Conservation (phyloP, 2,329 filamentous ascomycete species). For the Paraphoma sp. region DNA sequence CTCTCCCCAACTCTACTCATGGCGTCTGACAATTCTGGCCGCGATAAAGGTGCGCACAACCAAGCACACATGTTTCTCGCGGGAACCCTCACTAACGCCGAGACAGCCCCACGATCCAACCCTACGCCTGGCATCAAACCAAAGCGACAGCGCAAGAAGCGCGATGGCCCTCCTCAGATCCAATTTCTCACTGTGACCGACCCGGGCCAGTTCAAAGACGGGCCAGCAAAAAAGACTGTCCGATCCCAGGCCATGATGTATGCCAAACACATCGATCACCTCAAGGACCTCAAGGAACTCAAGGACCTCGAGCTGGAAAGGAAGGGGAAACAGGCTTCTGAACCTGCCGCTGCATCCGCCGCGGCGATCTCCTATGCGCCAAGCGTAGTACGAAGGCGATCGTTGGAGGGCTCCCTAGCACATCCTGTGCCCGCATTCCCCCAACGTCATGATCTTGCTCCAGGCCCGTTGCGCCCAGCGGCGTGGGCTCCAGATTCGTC, state of each 20-base stretch:
- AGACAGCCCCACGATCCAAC: background rate
- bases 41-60: background rate
- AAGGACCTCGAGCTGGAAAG: conserved; percentile 12
- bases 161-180: conserved; percentile 34
- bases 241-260: conserved; percentile 44
- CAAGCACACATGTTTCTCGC: background rate
- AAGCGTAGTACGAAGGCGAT: background rate
- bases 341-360: background rate
- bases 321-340: conserved; percentile 7
- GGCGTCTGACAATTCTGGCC: background rate
- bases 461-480: no score
- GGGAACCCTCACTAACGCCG: background rate
- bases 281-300: no score
- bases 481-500: background rate
- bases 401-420: background rate
- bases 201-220: conserved; percentile 39
- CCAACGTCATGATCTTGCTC: no score
- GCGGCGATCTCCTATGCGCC: background rate
- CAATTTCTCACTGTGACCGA: conserved; percentile 42
- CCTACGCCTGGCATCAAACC: conserved; percentile 6
- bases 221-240: conserved; percentile 32
- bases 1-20: background rate
- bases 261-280: conserved; percentile 21
- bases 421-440: background rate
- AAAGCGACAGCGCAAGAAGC: conserved; percentile 25